A percentile compares a stretch with the other conserved stretches of the same genome.
Conservation (phyloP, 805 yeast genomes). For the Saccharomycopsis guyanensis region DNA sequence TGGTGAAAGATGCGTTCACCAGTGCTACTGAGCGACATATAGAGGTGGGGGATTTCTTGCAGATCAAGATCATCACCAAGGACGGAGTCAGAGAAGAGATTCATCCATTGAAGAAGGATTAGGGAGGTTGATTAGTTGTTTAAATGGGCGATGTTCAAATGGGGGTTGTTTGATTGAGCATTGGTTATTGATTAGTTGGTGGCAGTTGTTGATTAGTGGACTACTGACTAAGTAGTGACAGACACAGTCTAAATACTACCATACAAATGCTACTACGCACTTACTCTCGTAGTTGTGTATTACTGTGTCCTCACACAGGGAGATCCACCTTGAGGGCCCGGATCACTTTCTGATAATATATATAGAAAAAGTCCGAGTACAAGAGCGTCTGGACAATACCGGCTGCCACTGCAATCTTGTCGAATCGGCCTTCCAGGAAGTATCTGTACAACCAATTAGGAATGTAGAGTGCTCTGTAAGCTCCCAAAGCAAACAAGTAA, state of each 20-base stretch:
- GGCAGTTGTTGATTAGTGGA: too few species aligned
- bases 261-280: too few species aligned
- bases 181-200: too few species aligned
- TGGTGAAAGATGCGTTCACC: constrained; percentile 89
- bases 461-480: constrained; percentile 81
- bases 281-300: too few species aligned
- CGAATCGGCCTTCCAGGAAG: constrained; percentile 51
- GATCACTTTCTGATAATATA: constrained; percentile 77
- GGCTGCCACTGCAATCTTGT: constrained; percentile 63
- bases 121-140: too few species aligned
- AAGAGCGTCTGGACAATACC: constrained; percentile 81
- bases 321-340: constrained; percentile 70
- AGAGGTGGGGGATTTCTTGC: constrained; percentile 95
- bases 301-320: too few species aligned
- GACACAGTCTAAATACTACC: too few species aligned
- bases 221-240: too few species aligned
- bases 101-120: constrained; percentile 85
- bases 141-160: too few species aligned
- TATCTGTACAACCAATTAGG: constrained; percentile 95
- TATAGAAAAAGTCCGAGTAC: constrained; percentile 92
- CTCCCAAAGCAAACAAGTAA: constrained; percentile 88
- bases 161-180: too few species aligned
- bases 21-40: constrained; percentile 98
- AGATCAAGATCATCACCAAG: constrained; percentile 83
- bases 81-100: constrained; percentile 84